phyloP scores from a whole-genome alignment of 805 yeast genomes.

The Starmerella potacharoeniae region DNA sequence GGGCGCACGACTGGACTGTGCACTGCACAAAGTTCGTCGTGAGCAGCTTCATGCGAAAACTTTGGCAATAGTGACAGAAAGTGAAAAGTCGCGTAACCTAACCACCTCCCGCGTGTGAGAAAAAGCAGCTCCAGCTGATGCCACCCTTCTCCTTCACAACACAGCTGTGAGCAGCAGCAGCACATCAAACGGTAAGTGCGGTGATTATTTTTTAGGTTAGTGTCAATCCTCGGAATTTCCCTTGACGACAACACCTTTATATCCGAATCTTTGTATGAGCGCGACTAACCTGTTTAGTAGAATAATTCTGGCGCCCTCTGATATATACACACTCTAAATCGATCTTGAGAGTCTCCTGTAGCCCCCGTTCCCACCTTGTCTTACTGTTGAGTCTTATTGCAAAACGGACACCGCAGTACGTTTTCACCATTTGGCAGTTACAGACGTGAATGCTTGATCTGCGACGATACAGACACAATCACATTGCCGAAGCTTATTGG shows the following conservation, averaged over 20 bases:
- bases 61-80: background rate
- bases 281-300: background rate
- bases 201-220: conserved; percentile 2
- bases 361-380: no score
- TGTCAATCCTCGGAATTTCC: conserved; percentile 27
- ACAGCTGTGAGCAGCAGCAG: background rate
- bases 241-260: conserved; percentile 5
- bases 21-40: conserved; percentile 97
- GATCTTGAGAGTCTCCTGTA: no score
- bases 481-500: no score
- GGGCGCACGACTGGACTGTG: conserved; percentile 71
- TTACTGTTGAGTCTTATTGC: no score
- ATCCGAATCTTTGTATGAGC: conserved; percentile 2
- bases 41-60: conserved; percentile 60
- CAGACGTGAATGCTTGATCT: no score
- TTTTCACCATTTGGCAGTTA: no score
- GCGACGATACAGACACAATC: no score
- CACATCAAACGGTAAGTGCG: conserved; percentile 5
- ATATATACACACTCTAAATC: no score
- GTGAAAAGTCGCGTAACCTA: conserved; percentile 4
- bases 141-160: no score
- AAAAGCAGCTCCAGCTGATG: background rate
- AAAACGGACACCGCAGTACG: no score
- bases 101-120: background rate
- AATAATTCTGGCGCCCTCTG: no score